Conservation (phyloP, 2,329 filamentous ascomycete species). For the Epichloe amarillans region DNA sequence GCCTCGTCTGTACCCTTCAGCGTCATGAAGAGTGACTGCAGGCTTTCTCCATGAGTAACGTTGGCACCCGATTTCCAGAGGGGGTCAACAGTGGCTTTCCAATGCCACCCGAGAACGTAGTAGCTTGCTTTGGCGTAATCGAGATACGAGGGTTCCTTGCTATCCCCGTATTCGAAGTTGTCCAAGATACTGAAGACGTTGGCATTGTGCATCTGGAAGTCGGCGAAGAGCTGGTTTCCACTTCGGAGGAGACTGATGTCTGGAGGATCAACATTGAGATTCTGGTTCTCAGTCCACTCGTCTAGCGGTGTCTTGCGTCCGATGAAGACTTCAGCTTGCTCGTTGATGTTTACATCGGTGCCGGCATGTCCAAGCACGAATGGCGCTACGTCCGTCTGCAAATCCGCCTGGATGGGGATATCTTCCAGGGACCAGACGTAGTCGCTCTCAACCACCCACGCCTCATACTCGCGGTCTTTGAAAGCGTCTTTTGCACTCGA, state of each 20-base stretch:
- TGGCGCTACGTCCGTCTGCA: constrained; percentile 27
- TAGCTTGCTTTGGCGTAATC: constrained; percentile 22
- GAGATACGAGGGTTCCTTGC: not conserved
- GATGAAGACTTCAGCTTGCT: constrained; percentile 30
- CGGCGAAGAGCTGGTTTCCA: constrained; percentile 25
- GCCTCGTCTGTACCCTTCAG: constrained; percentile 4
- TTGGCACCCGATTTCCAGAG: constrained; percentile 5
- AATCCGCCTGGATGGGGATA: constrained; percentile 16
- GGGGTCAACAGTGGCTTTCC: constrained; percentile 10
- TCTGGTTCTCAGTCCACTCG: constrained; percentile 3
- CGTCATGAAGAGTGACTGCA: constrained; percentile 12
- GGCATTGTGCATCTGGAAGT: constrained; percentile 26
- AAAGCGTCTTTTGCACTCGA: no score
- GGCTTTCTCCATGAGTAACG: constrained; percentile 5
- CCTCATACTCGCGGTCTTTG: not conserved
- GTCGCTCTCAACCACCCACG: constrained; percentile 29
- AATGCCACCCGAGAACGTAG: constrained; percentile 28
- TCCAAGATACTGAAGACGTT: constrained; percentile 30
- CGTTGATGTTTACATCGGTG: constrained; percentile 10
- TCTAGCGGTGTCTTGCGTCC: constrained; percentile 16
- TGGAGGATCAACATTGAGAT: not conserved
- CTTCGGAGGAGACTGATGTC: constrained; percentile 8
- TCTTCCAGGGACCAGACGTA: constrained; percentile 17
- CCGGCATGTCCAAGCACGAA: constrained; percentile 16
- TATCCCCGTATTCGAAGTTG: constrained; percentile 19